phyloP scores from a whole-genome alignment of 2,329 filamentous ascomycete species.

The Chaetomium globosum region DNA sequence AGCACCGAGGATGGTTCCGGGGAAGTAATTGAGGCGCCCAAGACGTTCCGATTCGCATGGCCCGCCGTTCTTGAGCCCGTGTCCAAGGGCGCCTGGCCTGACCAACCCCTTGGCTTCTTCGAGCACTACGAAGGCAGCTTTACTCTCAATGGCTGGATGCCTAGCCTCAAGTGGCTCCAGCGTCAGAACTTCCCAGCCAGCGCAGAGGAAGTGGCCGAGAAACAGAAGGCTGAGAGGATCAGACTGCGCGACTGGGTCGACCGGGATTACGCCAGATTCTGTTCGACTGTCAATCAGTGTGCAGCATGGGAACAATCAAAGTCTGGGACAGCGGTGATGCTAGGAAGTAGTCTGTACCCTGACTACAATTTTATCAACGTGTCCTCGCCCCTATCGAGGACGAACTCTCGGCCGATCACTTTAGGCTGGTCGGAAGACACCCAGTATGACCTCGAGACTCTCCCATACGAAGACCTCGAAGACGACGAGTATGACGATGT shows the following conservation, averaged over 20 bases:
- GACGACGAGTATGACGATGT: slow-evolving; percentile 39
- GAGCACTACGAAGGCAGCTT: slow-evolving; percentile 46
- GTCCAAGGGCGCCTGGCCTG: slow-evolving; percentile 40
- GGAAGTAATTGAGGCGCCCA: slow-evolving; percentile 4
- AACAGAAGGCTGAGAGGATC: slow-evolving; percentile 32
- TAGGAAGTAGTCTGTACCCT: slow-evolving; percentile 42
- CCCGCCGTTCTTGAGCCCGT: slow-evolving; percentile 20
- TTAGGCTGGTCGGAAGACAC: slow-evolving; percentile 46
- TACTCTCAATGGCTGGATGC: slow-evolving; percentile 50
- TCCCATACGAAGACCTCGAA: slow-evolving; percentile 48
- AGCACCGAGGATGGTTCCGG: not conserved
- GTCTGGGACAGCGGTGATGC: slow-evolving; percentile 42
- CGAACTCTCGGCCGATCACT: slow-evolving; percentile 37
- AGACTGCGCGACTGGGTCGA: slow-evolving; percentile 37
- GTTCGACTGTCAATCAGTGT: slow-evolving; percentile 45
- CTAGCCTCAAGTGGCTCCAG: slow-evolving; percentile 45
- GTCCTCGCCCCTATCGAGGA: slow-evolving; percentile 33
- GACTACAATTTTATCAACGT: slow-evolving; percentile 48
- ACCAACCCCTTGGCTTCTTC: slow-evolving; percentile 42
- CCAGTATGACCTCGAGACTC: slow-evolving; percentile 47
- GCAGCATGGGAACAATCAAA: slow-evolving; percentile 51
- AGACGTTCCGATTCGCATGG: slow-evolving; percentile 29
- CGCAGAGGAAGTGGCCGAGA: slow-evolving; percentile 41
- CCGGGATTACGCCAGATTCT: slow-evolving; percentile 39
- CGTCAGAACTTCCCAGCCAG: slow-evolving; percentile 41